A percentile compares a stretch with the other conserved stretches of the same genome.
Evolutionary conservation across 257 asterid species (phyloP).

Genomic region (Solanum pennellii): DNA sequence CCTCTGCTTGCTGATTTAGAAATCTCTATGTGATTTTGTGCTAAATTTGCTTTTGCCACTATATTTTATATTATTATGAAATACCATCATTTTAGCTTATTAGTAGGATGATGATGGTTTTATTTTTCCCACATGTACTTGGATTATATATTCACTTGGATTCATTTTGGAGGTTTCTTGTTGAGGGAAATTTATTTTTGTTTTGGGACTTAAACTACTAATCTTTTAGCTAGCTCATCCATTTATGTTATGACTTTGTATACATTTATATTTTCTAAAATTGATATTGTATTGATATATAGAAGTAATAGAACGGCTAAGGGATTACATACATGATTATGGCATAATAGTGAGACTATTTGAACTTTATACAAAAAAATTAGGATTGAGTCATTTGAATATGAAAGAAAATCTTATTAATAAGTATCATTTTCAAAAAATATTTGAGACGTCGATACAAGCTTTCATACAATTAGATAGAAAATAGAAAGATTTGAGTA

Average conservation of each 20-base stretch:
- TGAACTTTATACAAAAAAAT: too few relatives aligned
- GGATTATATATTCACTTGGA: conserved; percentile 40
- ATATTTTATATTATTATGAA: background rate
- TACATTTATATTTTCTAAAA: too few relatives aligned
- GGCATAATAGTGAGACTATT: too few relatives aligned
- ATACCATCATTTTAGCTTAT: conserved; percentile 9
- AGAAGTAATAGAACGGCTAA: too few relatives aligned
- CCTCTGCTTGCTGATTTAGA: conserved; percentile 27
- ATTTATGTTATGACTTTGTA: too few relatives aligned
- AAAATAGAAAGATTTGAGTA: too few relatives aligned
- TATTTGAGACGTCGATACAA: too few relatives aligned
- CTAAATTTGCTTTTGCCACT: background rate
- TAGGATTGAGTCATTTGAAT: rapidly evolving
- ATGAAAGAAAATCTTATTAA: too few relatives aligned
- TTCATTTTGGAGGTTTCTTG: conserved; percentile 38
- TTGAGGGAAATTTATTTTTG: conserved; percentile 19
- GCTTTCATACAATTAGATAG: too few relatives aligned
- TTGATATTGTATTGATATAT: too few relatives aligned
- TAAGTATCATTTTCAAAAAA: too few relatives aligned
- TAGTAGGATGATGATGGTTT: conserved; percentile 5
- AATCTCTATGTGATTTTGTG: background rate
- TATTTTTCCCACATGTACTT: conserved; percentile 10
- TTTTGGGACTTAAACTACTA: background rate
- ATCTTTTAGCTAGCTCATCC: background rate
- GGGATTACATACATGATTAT: too few relatives aligned